Evolutionary conservation across 2,329 filamentous ascomycete genomes (phyloP).

Genomic region (Fusarium protoensiforme): DNA sequence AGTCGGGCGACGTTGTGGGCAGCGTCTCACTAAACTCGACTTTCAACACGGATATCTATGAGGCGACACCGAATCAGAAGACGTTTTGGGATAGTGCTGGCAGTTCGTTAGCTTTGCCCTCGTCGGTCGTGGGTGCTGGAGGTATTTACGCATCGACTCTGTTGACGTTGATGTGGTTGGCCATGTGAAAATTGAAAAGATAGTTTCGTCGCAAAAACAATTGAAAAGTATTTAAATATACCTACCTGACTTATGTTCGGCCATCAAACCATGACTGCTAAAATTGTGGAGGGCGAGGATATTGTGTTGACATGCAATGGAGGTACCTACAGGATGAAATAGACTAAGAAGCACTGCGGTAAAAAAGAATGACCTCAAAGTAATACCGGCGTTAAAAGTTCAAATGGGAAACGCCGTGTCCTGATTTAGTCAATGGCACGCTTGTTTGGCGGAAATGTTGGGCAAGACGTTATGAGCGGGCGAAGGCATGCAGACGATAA

Average conservation of each 20-base stretch:
- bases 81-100: constrained; percentile 31
- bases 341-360: too few species aligned
- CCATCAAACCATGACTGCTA: too few species aligned
- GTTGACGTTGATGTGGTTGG: not conserved
- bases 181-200: not conserved
- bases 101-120: not conserved
- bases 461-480: too few species aligned
- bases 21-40: constrained; percentile 68
- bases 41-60: constrained; percentile 67
- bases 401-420: too few species aligned
- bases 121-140: not conserved
- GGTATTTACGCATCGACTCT: not conserved
- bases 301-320: too few species aligned
- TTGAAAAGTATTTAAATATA: not conserved
- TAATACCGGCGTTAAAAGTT: too few species aligned
- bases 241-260: too few species aligned
- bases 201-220: not conserved
- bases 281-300: too few species aligned
- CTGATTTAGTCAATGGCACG: not conserved
- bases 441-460: not conserved
- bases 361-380: too few species aligned
- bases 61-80: constrained; percentile 52
- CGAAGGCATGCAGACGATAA: not conserved
- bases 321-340: too few species aligned
- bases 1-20: constrained; percentile 63